Evolutionary conservation across 2,329 filamentous ascomycete species (phyloP).

Genomic region (Claviceps arundinis): DNA sequence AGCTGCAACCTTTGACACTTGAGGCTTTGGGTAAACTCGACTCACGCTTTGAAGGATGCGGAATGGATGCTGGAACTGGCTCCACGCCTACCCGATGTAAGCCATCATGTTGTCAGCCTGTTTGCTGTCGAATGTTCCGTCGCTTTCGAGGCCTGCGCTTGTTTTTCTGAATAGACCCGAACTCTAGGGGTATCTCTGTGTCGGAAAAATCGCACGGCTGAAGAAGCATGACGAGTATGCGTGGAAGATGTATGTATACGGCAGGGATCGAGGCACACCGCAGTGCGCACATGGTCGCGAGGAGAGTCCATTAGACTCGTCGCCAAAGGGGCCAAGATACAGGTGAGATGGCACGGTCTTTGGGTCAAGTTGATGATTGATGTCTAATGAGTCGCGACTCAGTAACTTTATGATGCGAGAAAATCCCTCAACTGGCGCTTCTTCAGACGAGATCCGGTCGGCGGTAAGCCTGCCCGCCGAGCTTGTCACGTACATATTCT

Average conservation of each 20-base stretch:
- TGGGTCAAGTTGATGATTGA: background rate
- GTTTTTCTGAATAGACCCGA: background rate
- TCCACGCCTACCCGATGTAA: slow-evolving; percentile 26
- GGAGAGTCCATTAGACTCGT: too few relatives aligned
- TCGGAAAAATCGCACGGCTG: slow-evolving; percentile 26
- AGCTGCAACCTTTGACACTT: slow-evolving; percentile 21
- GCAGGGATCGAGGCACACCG: too few relatives aligned
- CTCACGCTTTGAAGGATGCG: slow-evolving; percentile 24
- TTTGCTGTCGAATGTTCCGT: too few relatives aligned
- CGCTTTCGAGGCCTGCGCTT: too few relatives aligned
- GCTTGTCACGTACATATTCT: slow-evolving; percentile 15
- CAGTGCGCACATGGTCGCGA: too few relatives aligned
- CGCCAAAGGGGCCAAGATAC: slow-evolving; percentile 10
- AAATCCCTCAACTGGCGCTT: slow-evolving; percentile 19
- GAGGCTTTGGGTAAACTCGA: slow-evolving; percentile 24
- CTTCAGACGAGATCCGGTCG: background rate
- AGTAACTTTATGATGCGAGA: slow-evolving; percentile 20
- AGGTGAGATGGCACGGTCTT: slow-evolving; percentile 12
- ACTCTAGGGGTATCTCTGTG: slow-evolving; percentile 26
- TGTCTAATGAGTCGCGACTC: background rate
- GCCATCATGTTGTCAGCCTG: background rate
- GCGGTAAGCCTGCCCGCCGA: slow-evolving; percentile 17
- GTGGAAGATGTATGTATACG: too few relatives aligned
- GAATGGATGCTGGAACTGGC: slow-evolving; percentile 31
- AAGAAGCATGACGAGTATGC: slow-evolving; percentile 6